These are phyloP conservation scores for Claviceps sp. DNA, from an alignment of 2,329 filamentous ascomycete genomes.

Conservation along the genomic window DNA sequence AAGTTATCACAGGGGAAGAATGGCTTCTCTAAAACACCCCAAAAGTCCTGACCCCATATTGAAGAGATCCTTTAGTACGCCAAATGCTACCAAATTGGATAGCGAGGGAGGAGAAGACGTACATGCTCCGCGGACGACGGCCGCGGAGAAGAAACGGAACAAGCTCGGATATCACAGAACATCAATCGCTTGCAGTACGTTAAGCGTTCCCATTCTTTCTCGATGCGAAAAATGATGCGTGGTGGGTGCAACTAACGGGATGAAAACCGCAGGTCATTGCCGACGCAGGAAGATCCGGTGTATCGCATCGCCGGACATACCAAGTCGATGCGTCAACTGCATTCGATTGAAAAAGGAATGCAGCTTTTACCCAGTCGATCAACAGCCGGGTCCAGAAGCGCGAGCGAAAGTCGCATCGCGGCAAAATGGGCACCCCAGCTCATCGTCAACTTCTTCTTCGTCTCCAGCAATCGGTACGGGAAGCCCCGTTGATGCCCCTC, in stretches of 20 bases:
- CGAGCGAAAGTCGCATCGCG: conserved; percentile 28
- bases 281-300: conserved; percentile 89
- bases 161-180: conserved; percentile 93
- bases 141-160: conserved; percentile 55
- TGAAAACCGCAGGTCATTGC: conserved; percentile 56
- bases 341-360: conserved; percentile 91
- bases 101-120: conserved; percentile 17
- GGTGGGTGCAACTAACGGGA: not conserved
- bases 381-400: conserved; percentile 41
- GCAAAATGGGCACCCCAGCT: conserved; percentile 24
- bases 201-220: not conserved
- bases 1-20: not conserved
- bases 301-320: conserved; percentile 60
- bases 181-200: conserved; percentile 89
- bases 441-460: conserved; percentile 32
- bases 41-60: conserved; percentile 23
- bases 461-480: conserved; percentile 30
- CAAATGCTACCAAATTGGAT: conserved; percentile 31
- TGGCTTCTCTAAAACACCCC: conserved; percentile 10
- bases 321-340: conserved; percentile 79
- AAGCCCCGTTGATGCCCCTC: conserved; percentile 26
- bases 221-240: not conserved
- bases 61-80: conserved; percentile 37
- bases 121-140: conserved; percentile 16
- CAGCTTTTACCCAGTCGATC: conserved; percentile 81